Percentiles rank a stretch among this genome's conserved stretches.
Evolutionary conservation across 2,329 filamentous ascomycete species (phyloP).

Genomic region (Aspergillus aculeatinus): DNA sequence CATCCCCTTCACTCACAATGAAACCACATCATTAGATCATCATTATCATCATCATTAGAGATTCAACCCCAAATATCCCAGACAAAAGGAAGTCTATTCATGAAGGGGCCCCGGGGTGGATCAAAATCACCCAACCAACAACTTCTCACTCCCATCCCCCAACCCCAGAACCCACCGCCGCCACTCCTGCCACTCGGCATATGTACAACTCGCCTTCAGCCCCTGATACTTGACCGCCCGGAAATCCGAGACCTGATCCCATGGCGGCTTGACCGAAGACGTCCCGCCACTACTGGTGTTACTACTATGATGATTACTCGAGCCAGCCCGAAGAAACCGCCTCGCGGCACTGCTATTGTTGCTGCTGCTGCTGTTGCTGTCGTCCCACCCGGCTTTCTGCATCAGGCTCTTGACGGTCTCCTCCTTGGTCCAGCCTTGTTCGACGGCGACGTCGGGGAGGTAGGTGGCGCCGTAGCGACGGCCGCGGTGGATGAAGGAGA

Average conservation of each 20-base stretch:
- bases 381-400: conserved; percentile 91
- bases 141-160: conserved; percentile 29
- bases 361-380: conserved; percentile 38
- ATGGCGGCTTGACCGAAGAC: conserved; percentile 45
- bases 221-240: conserved; percentile 84
- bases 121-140: conserved; percentile 13
- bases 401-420: conserved; percentile 87
- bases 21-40: neutral
- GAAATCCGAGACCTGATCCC: conserved; percentile 72
- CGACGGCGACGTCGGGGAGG: conserved; percentile 82
- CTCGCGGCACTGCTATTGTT: conserved; percentile 32
- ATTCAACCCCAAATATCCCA: neutral
- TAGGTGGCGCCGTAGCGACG: conserved; percentile 83
- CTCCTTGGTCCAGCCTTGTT: conserved; percentile 95
- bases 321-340: conserved; percentile 33
- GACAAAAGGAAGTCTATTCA: neutral
- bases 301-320: conserved; percentile 23
- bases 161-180: conserved; percentile 62
- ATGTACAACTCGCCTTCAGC: conserved; percentile 69
- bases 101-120: neutral
- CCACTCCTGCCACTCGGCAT: conserved; percentile 76
- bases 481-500: conserved; percentile 74
- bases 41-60: conserved; percentile 43
- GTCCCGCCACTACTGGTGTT: conserved; percentile 26
- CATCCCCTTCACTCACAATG: neutral